These are phyloP conservation scores for Hypoxylon rickii DNA, from an alignment of 495 filamentous ascomycete species.

Conservation along the genomic window DNA sequence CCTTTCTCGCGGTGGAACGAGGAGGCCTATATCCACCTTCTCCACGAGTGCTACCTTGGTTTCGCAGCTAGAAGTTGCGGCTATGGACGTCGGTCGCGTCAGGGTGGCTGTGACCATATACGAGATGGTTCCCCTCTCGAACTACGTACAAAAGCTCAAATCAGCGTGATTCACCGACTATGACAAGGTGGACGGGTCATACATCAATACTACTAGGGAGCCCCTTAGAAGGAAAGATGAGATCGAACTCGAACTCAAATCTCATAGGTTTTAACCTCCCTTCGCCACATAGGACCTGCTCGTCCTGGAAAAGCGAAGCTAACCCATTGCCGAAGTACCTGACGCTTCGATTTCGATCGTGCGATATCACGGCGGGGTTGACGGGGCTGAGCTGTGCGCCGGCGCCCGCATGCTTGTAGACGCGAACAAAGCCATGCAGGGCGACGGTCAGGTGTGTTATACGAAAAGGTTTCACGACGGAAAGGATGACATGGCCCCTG, in stretches of 20 bases:
- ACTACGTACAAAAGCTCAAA: constrained; percentile 56
- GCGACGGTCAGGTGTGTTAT: constrained; percentile 89
- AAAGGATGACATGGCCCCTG: constrained; percentile 76
- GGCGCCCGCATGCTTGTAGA: constrained; percentile 74
- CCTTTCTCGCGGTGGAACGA: constrained; percentile 64
- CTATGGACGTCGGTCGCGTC: constrained; percentile 86
- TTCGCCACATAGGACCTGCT: constrained; percentile 87
- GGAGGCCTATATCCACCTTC: constrained; percentile 61
- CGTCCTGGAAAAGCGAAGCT: constrained; percentile 87
- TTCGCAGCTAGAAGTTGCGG: constrained; percentile 76
- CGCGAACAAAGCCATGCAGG: constrained; percentile 86
- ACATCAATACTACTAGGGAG: constrained; percentile 95
- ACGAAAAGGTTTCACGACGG: constrained; percentile 77
- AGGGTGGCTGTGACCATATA: constrained; percentile 89
- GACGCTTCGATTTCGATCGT: constrained; percentile 51
- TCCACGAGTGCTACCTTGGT: constrained; percentile 79
- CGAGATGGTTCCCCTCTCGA: constrained; percentile 90
- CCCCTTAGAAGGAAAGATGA: constrained; percentile 73
- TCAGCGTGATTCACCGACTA: constrained; percentile 21
- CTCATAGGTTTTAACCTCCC: constrained; percentile 81
- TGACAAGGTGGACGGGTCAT: constrained; percentile 43
- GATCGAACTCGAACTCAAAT: constrained; percentile 92
- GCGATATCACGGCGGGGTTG: constrained; percentile 48
- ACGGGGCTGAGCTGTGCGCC: constrained; percentile 61
- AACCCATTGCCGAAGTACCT: constrained; percentile 84